Evolutionary conservation across 2,329 filamentous ascomycete genomes (phyloP).

Genomic region (Trichophyton equinum): DNA sequence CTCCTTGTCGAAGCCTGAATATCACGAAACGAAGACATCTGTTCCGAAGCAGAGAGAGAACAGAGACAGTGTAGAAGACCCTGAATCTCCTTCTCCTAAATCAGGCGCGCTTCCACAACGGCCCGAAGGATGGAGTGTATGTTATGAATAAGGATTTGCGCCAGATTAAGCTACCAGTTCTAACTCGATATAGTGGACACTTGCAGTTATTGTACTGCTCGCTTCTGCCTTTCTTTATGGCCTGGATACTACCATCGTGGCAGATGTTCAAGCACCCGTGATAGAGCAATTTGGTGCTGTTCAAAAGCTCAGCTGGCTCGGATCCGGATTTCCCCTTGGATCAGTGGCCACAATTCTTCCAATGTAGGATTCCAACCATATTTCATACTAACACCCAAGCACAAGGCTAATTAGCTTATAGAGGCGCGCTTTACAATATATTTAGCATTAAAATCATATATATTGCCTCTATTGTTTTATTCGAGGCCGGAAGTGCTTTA

Average conservation of each 20-base stretch:
- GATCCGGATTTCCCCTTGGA: slow-evolving; percentile 29
- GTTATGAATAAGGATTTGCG: background rate
- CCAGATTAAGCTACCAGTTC: background rate
- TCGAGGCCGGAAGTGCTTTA: slow-evolving; percentile 49
- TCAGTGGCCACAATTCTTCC: slow-evolving; percentile 29
- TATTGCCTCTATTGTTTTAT: slow-evolving; percentile 31
- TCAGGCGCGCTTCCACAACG: background rate
- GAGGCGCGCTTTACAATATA: slow-evolving; percentile 27
- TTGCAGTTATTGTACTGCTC: slow-evolving; percentile 19
- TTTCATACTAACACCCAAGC: background rate
- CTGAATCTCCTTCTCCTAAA: background rate
- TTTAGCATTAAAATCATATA: slow-evolving; percentile 37
- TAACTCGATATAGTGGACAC: slow-evolving; percentile 11
- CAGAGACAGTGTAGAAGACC: background rate
- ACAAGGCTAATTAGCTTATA: slow-evolving; percentile 11
- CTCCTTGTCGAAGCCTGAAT: background rate
- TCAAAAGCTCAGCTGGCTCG: slow-evolving; percentile 7
- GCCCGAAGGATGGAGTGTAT: slow-evolving; percentile 2
- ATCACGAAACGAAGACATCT: too few relatives aligned
- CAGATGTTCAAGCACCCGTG: slow-evolving; percentile 29
- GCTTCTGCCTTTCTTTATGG: slow-evolving; percentile 28
- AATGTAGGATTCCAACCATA: background rate
- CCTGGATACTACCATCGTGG: slow-evolving; percentile 38
- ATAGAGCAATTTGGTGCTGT: slow-evolving; percentile 5
- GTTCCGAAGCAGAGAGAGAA: background rate